Evolutionary conservation across 129 eudicot species (phyloP).

Genomic region (Centaurea solstitialis): DNA sequence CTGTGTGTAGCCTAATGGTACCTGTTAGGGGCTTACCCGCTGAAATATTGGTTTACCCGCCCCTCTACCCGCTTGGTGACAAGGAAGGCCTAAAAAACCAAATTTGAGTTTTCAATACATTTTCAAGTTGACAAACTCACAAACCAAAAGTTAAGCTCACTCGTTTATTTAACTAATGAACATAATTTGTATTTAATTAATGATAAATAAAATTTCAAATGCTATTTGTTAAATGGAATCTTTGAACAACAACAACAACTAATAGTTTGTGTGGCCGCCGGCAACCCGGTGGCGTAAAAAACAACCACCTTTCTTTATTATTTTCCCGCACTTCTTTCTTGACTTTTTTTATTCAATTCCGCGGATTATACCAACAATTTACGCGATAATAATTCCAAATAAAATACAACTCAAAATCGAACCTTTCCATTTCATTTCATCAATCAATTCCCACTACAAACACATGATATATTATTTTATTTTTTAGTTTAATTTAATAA

Average conservation of each 20-base stretch:
- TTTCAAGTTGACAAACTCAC: too few relatives aligned
- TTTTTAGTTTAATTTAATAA: conserved; percentile 6
- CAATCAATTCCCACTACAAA: background rate
- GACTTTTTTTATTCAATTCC: conserved; percentile 13
- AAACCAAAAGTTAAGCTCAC: too few relatives aligned
- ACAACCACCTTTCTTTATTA: conserved; percentile 17
- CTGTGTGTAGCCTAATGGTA: too few relatives aligned
- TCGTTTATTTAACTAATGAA: too few relatives aligned
- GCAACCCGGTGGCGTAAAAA: conserved; percentile 2
- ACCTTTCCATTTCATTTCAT: background rate
- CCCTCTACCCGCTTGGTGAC: too few relatives aligned
- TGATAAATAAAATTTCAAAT: background rate
- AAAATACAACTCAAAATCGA: background rate
- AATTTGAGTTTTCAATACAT: too few relatives aligned
- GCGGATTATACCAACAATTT: conserved; percentile 12
- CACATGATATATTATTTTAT: background rate
- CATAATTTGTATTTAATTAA: background rate
- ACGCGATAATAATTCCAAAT: conserved; percentile 10
- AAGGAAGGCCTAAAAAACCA: too few relatives aligned
- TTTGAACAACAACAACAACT: background rate
- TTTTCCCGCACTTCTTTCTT: background rate
- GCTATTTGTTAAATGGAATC: background rate
- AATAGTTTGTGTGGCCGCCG: background rate
- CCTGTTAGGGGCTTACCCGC: too few relatives aligned
- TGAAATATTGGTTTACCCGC: too few relatives aligned